Evolutionary conservation across 1,139 yeast genomes (phyloP), one percentile per base, ranked within the genome.

Genomic region (Taphrina sp.): DNA sequence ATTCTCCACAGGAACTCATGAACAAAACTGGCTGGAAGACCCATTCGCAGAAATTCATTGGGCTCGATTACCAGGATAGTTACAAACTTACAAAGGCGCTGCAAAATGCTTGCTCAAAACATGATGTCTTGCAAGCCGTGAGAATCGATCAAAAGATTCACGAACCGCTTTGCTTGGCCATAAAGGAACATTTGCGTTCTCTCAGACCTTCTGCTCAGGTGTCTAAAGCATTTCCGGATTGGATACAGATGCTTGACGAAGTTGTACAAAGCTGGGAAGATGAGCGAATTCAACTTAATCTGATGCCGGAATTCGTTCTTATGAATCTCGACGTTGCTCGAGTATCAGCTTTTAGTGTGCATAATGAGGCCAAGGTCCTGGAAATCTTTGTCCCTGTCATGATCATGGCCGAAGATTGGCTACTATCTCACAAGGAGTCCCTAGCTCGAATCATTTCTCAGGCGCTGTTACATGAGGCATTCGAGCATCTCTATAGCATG

Each of bases 21-120:
- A 29, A 43, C 47, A 43, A 43, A 29, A 43, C 47, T 10, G 47
- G 47, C 12, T 43, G 47, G 47, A 43, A 43, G 19, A 43, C 47
- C 2, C 47, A 43, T 12, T 43, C 47, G 14, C 47, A 43, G 28
- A 43, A 43, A 14, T 43, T 14, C 20, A 29, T 43, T 3, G 47
- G 47, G 3, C 47, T 43, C 19, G 47, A 43, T 31, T 31, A 26
- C 34, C 29, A 43, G 12, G 28, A 33, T 17, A 31, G 38, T 3
- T 26, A 26, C 12, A 26, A 26, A 26, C 12, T 26, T 26, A 7
- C 31, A 7, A 26, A 26, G 31, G 7, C 12, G 31, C 7, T 26
- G 10, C 10, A 26, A 12, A 26, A 7, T 7, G 7, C 31, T 12
- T 7, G 12, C 10, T 7, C 31, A 7, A 26, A 7, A 7, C 31